These are phyloP conservation scores for Eucalyptus regnans DNA, from an alignment of 345 rosid genomes.

Conservation along the genomic window DNA sequence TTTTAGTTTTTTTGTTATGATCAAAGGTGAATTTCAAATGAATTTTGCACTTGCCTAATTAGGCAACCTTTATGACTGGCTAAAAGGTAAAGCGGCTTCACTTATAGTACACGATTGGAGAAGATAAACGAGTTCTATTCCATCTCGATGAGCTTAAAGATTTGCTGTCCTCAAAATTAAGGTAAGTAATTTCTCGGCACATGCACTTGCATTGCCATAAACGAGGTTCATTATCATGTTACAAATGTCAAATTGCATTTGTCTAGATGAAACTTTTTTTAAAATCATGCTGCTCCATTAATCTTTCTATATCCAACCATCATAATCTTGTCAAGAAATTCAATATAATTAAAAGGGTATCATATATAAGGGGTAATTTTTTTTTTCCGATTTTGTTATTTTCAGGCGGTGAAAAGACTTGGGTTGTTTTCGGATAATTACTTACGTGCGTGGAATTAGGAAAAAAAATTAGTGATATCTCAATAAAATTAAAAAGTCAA, in stretches of 20 bases:
- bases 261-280: not conserved
- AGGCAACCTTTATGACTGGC: not conserved
- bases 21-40: not conserved
- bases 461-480: not conserved
- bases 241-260: not conserved
- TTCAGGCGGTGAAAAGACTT: not conserved
- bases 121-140: not conserved
- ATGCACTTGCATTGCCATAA: not conserved
- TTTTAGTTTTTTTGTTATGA: not conserved
- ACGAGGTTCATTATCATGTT: fast-evolving
- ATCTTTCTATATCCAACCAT: not conserved
- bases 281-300: fast-evolving
- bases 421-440: not conserved
- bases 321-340: not conserved
- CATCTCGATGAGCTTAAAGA: fast-evolving
- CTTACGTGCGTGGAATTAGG: not conserved
- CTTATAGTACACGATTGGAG: not conserved
- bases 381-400: not conserved
- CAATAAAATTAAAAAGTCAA: not conserved
- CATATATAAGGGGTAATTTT: not conserved
- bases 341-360: not conserved
- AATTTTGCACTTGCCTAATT: not conserved
- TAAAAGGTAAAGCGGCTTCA: not conserved
- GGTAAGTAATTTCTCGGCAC: not conserved
- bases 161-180: not conserved